A percentile compares a stretch with the other conserved stretches of the same genome.
phyloP scores from a whole-genome alignment of 805 yeast species.

The Pichia heedii region DNA sequence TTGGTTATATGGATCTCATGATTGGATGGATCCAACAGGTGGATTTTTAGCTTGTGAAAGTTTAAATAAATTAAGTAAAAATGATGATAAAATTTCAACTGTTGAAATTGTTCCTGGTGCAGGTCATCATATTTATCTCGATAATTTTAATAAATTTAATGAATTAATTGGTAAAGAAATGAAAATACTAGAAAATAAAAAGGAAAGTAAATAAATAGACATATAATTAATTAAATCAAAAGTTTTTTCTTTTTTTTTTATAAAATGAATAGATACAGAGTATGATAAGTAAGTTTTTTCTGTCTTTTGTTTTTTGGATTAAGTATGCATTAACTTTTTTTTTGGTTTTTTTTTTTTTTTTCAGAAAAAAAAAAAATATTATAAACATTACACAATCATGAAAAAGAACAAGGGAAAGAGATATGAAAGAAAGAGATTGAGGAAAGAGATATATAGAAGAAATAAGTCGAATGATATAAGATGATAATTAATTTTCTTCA shows the following conservation, averaged over 20 bases:
- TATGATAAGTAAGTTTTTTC: no score
- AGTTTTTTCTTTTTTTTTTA: no score
- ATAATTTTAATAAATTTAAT: slow-evolving; percentile 50
- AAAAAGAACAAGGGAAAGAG: neutral
- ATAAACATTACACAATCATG: neutral
- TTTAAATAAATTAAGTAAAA: slow-evolving; percentile 20
- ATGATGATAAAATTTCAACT: slow-evolving; percentile 12
- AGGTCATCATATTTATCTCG: slow-evolving; percentile 78
- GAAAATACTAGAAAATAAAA: slow-evolving; percentile 23
- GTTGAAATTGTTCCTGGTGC: slow-evolving; percentile 37
- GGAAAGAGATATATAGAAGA: neutral
- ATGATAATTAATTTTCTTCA: slow-evolving; percentile 12
- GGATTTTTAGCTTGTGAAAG: slow-evolving; percentile 34
- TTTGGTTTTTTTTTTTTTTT: no score
- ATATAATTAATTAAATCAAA: no score
- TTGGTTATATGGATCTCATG: slow-evolving; percentile 82
- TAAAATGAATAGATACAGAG: no score
- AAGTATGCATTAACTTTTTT: no score
- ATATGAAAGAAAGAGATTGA: neutral
- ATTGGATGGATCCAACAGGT: slow-evolving; percentile 51
- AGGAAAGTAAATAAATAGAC: no score
- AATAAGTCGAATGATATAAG: neutral
- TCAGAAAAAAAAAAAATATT: neutral
- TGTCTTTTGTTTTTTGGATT: no score
- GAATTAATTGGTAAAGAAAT: slow-evolving; percentile 41